Conservation (phyloP, 345 rosid species). For the Lenwebbia sp. region DNA sequence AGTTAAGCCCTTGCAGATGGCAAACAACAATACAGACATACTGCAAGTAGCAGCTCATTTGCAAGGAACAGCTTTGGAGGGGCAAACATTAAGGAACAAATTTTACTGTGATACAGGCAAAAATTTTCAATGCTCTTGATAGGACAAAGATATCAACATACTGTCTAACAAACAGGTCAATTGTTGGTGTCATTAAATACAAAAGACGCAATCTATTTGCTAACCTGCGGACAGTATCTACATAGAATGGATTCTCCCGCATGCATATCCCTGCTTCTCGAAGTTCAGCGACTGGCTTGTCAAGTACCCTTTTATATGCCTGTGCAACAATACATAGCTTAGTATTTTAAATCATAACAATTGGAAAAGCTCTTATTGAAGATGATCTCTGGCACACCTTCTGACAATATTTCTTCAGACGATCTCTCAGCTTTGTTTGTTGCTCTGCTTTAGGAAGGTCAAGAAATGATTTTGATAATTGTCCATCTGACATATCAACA, state of each 20-base stretch:
- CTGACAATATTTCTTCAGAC: slow-evolving; percentile 80
- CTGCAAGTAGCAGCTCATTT: neutral
- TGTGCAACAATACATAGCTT: slow-evolving; percentile 13
- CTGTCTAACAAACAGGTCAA: neutral
- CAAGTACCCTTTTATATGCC: slow-evolving; percentile 81
- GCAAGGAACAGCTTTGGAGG: neutral
- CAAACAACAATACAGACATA: neutral
- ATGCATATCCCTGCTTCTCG: slow-evolving; percentile 99
- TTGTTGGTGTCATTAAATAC: neutral
- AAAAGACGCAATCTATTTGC: neutral
- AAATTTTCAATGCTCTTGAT: neutral
- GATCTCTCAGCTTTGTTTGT: slow-evolving; percentile 68
- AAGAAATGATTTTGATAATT: slow-evolving; percentile 62
- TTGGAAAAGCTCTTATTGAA: neutral
- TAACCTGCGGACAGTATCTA: slow-evolving; percentile 94
- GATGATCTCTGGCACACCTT: slow-evolving; percentile 36
- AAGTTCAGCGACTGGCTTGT: slow-evolving; percentile 86
- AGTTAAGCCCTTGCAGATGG: neutral
- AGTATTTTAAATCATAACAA: slow-evolving; percentile 3
- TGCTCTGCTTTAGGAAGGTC: slow-evolving; percentile 84
- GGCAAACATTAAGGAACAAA: neutral
- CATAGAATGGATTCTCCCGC: slow-evolving; percentile 93
- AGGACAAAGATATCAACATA: neutral
- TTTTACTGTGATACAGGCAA: neutral
- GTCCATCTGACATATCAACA: slow-evolving; percentile 51